These are phyloP conservation scores for Septoria linicola DNA, from an alignment of 2,329 filamentous ascomycete species.

Conservation along the genomic window DNA sequence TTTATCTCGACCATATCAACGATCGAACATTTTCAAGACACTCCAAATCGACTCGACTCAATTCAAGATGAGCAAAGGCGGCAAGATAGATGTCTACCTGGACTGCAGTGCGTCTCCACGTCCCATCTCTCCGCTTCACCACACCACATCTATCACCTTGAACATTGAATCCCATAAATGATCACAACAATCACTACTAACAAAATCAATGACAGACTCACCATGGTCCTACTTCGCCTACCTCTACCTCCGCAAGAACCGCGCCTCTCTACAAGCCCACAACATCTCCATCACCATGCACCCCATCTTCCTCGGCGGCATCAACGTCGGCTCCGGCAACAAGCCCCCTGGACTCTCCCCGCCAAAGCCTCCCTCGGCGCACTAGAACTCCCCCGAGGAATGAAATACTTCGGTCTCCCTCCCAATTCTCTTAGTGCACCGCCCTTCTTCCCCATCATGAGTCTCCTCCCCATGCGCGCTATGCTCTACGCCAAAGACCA, in stretches of 20 bases:
- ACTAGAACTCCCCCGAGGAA: slow-evolving; percentile 52
- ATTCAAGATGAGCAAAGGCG: slow-evolving; percentile 48
- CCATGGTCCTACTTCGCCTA: slow-evolving; percentile 21
- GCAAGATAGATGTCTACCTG: slow-evolving; percentile 63
- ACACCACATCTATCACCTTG: not conserved
- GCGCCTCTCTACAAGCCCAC: slow-evolving; percentile 15
- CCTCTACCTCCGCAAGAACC: slow-evolving; percentile 18
- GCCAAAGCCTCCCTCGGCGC: slow-evolving; percentile 63
- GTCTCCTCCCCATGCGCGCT: slow-evolving; percentile 43
- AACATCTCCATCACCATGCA: slow-evolving; percentile 47
- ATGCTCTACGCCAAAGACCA: slow-evolving; percentile 65
- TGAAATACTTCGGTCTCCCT: slow-evolving; percentile 49
- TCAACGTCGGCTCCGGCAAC: slow-evolving; percentile 55
- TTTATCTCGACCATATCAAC: too few relatives aligned
- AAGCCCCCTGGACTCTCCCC: slow-evolving; percentile 71
- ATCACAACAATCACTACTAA: too few relatives aligned
- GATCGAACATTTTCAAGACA: too few relatives aligned
- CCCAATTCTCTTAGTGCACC: slow-evolving; percentile 37
- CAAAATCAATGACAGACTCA: slow-evolving; percentile 10
- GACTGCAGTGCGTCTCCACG: slow-evolving; percentile 66
- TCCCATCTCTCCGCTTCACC: not conserved
- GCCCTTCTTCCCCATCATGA: slow-evolving; percentile 55
- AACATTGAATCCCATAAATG: not conserved
- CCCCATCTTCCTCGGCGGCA: slow-evolving; percentile 64
- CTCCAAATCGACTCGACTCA: not conserved